phyloP scores from a whole-genome alignment of 1,284 basidiomycete genomes.

The Lentinula novae-zelandiae region DNA sequence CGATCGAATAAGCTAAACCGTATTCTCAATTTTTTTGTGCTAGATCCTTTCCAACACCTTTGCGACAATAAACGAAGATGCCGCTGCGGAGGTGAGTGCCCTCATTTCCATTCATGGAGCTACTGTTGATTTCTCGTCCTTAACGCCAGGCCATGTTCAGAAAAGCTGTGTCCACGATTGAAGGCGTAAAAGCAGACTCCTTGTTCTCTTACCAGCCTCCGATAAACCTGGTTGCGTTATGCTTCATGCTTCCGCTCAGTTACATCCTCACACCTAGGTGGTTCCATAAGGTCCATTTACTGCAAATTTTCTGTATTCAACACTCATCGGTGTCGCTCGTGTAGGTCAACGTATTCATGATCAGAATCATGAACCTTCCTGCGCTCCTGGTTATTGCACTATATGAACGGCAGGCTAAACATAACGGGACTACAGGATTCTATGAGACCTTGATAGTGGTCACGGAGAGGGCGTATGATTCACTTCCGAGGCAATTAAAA shows the following conservation, averaged over 20 bases:
- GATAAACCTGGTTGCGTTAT: constrained; percentile 79
- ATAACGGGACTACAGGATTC: constrained; percentile 56
- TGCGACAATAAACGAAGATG: constrained; percentile 87
- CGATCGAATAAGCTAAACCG: not conserved
- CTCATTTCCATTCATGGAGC: not conserved
- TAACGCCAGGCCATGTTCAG: constrained; percentile 80
- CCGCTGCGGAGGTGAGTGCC: constrained; percentile 73
- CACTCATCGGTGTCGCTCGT: constrained; percentile 10
- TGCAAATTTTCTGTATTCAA: not conserved
- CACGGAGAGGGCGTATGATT: constrained; percentile 67
- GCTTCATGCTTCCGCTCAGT: constrained; percentile 79
- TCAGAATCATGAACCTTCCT: constrained; percentile 82
- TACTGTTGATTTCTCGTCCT: not conserved
- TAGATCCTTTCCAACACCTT: constrained; percentile 94
- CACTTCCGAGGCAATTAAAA: constrained; percentile 67
- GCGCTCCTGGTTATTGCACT: constrained; percentile 78
- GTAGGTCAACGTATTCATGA: constrained; percentile 85
- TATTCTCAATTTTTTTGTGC: constrained; percentile 17
- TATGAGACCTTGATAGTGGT: constrained; percentile 68
- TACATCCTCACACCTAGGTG: constrained; percentile 74
- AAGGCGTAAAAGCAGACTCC: constrained; percentile 87
- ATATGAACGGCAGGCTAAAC: constrained; percentile 80
- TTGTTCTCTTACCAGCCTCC: constrained; percentile 94
- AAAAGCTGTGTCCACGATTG: constrained; percentile 84
- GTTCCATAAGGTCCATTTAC: constrained; percentile 74